Evolutionary conservation across 768 basidiomycete species (phyloP).

Genomic region (Tephrocybe sp.): DNA sequence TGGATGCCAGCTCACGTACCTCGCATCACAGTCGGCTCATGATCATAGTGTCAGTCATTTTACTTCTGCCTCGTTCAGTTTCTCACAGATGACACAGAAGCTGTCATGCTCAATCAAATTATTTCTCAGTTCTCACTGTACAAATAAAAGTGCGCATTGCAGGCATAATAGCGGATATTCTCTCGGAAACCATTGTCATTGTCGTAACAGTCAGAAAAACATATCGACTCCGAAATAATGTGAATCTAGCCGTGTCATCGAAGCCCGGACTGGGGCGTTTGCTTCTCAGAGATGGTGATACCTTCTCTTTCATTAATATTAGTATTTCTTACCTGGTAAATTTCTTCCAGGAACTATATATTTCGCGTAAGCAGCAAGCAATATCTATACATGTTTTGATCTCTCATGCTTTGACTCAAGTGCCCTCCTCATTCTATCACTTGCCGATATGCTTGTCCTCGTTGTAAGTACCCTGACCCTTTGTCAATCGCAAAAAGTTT

Average conservation of each 20-base stretch:
- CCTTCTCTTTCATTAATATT: not conserved
- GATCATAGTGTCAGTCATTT: slow-evolving; percentile 1
- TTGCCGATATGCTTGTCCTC: slow-evolving; percentile 31
- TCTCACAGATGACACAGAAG: no score
- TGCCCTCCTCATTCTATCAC: slow-evolving; percentile 27
- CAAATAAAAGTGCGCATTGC: not conserved
- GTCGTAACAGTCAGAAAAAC: slow-evolving; percentile 27
- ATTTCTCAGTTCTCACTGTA: no score
- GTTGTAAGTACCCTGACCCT: slow-evolving; percentile 20
- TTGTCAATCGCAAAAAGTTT: no score
- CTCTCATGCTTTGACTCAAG: slow-evolving; percentile 8
- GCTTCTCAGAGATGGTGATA: slow-evolving; percentile 25
- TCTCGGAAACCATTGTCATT: slow-evolving; percentile 29
- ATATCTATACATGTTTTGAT: not conserved
- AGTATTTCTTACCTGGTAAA: no score
- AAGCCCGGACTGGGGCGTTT: slow-evolving; percentile 24
- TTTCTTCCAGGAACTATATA: slow-evolving; percentile 20
- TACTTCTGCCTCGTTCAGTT: not conserved
- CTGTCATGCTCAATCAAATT: not conserved
- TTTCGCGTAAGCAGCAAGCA: slow-evolving; percentile 24
- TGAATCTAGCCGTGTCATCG: slow-evolving; percentile 17
- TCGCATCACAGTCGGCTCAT: slow-evolving; percentile 3
- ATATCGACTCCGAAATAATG: slow-evolving; percentile 22
- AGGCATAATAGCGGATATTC: slow-evolving; percentile 28
- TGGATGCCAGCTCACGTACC: slow-evolving; percentile 4